Evolutionary conservation across 225 moss, liverwort and hornwort genomes (phyloP).

Genomic region (Pseudoscleropodium purum): DNA sequence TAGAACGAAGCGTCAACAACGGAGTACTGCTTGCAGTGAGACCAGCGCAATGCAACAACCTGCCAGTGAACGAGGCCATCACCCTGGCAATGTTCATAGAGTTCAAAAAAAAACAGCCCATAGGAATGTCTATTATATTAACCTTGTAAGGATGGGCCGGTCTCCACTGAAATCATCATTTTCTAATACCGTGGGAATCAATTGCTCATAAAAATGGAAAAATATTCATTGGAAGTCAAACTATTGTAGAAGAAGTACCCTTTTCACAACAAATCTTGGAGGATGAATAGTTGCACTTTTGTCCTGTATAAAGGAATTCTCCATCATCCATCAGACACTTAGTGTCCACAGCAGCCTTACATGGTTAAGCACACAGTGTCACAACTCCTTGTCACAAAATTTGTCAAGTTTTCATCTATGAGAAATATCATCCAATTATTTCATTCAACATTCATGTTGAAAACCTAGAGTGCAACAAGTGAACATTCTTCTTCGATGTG

Average conservation of each 20-base stretch:
- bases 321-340: too few relatives aligned
- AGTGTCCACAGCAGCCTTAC: too few relatives aligned
- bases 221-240: too few relatives aligned
- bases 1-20: background rate
- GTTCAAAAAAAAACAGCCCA: too few relatives aligned
- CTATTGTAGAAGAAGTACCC: too few relatives aligned
- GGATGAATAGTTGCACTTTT: too few relatives aligned
- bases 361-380: background rate
- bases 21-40: background rate
- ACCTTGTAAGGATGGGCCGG: too few relatives aligned
- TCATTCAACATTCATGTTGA: background rate
- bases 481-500: background rate
- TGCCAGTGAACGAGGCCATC: background rate
- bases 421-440: background rate
- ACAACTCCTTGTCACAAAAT: background rate
- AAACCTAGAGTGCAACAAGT: rapidly evolving
- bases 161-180: too few relatives aligned
- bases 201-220: too few relatives aligned
- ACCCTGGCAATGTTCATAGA: background rate
- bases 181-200: too few relatives aligned
- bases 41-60: background rate
- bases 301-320: too few relatives aligned
- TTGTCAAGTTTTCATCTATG: background rate
- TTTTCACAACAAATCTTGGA: too few relatives aligned
- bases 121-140: background rate